phyloP scores from a whole-genome alignment of 1,284 basidiomycete genomes.

The Calocybe gambosa region DNA sequence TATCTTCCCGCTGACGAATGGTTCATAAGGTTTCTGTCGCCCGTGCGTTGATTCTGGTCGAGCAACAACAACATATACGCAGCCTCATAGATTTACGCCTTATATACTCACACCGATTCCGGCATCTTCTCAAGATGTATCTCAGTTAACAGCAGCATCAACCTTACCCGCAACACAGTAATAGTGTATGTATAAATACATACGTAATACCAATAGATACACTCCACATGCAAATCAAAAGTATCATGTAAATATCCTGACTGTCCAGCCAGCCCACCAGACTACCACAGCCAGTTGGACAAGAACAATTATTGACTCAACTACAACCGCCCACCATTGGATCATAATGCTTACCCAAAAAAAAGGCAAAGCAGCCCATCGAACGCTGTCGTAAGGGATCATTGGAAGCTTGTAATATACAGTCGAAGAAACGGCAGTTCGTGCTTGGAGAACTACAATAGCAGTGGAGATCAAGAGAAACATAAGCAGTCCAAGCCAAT shows the following conservation, averaged over 20 bases:
- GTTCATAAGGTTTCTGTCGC: constrained; percentile 46
- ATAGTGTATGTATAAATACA: constrained; percentile 3
- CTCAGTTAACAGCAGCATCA: constrained; percentile 1
- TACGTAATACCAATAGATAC: neutral
- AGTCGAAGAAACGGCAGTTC: constrained; percentile 46
- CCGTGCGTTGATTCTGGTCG: constrained; percentile 51
- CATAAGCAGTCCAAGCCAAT: constrained; percentile 57
- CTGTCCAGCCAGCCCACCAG: constrained; percentile 70
- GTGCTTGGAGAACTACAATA: constrained; percentile 45
- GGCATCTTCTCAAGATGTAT: neutral
- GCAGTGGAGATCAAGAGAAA: constrained; percentile 42
- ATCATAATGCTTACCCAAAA: constrained; percentile 53
- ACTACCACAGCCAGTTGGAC: constrained; percentile 48
- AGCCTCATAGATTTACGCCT: constrained; percentile 8
- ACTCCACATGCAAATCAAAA: neutral
- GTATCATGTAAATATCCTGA: constrained; percentile 28
- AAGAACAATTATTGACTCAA: constrained; percentile 49
- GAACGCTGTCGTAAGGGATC: constrained; percentile 51
- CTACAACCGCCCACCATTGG: constrained; percentile 55
- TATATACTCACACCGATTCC: constrained; percentile 6
- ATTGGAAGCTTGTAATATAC: constrained; percentile 45
- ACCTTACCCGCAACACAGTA: constrained; percentile 6
- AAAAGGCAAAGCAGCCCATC: constrained; percentile 54
- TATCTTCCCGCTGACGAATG: neutral
- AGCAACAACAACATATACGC: constrained; percentile 16